Evolutionary conservation across 106 monocot genomes (phyloP).

Genomic region (Triglochin maritima): DNA sequence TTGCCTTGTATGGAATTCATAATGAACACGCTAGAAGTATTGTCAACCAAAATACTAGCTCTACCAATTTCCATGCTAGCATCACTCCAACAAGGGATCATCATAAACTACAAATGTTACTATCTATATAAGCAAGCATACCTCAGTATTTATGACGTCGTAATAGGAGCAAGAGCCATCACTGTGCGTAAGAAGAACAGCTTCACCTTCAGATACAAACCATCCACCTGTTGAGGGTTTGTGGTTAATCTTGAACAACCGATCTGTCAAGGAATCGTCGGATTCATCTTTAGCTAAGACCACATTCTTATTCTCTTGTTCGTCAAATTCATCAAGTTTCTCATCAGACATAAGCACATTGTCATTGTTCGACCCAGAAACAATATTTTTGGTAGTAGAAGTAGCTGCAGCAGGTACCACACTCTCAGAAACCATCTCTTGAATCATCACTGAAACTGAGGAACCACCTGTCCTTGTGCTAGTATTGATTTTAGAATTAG

Average conservation of each 20-base stretch:
- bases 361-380: conserved; percentile 3
- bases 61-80: too few species aligned
- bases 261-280: conserved; percentile 31
- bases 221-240: conserved; percentile 84
- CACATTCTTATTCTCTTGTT: conserved; percentile 43
- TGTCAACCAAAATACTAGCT: too few species aligned
- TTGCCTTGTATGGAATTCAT: too few species aligned
- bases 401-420: conserved; percentile 4
- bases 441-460: neutral
- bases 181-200: conserved; percentile 77
- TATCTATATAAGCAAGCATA: conserved; percentile 4
- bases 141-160: conserved; percentile 84
- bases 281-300: conserved; percentile 27
- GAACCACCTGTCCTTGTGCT: neutral
- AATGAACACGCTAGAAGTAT: too few species aligned
- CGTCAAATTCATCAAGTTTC: conserved; percentile 63
- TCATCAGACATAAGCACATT: conserved; percentile 36
- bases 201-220: conserved; percentile 99
- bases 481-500: conserved; percentile 8
- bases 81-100: too few species aligned
- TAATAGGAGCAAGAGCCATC: conserved; percentile 88
- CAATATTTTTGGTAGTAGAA: conserved; percentile 13
- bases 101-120: too few species aligned
- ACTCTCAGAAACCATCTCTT: conserved; percentile 15
- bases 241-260: conserved; percentile 49